Evolutionary conservation across 2,329 filamentous ascomycete genomes (phyloP).

Genomic region (Fusarium hainanense): DNA sequence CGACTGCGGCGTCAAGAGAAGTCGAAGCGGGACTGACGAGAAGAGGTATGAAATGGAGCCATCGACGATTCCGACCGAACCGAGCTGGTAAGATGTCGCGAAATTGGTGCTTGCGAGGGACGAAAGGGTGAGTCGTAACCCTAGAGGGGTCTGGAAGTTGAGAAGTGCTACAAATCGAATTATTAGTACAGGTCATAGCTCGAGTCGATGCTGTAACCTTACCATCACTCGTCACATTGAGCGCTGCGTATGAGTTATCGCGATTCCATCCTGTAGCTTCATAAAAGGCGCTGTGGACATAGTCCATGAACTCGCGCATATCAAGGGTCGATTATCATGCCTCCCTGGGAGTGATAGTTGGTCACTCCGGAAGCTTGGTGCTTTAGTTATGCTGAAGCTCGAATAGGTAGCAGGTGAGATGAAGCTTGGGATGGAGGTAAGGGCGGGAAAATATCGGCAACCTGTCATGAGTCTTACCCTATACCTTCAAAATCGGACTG

Average conservation of each 20-base stretch:
- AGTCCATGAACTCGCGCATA: conserved; percentile 98
- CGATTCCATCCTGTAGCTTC: conserved; percentile 87
- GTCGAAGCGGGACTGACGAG: conserved; percentile 81
- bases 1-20: conserved; percentile 74
- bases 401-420: background rate
- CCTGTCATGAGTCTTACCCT: conserved; percentile 15
- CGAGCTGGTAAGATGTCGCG: conserved; percentile 91
- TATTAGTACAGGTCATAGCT: conserved; percentile 34
- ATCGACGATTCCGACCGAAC: conserved; percentile 90
- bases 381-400: background rate
- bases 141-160: conserved; percentile 86
- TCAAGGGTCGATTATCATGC: conserved; percentile 49
- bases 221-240: conserved; percentile 88
- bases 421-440: background rate
- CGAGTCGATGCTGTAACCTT: conserved; percentile 35
- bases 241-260: conserved; percentile 89
- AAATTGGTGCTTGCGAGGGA: conserved; percentile 94
- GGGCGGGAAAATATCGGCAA: conserved; percentile 30
- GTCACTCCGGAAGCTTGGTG: conserved; percentile 33
- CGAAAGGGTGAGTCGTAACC: conserved; percentile 86
- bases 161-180: conserved; percentile 72
- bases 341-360: conserved; percentile 25
- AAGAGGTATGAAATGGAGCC: conserved; percentile 98
- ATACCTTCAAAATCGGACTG: background rate
- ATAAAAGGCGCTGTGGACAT: conserved; percentile 92